Conservation (phyloP, 257 asterid species). For the Rhazya stricta region DNA sequence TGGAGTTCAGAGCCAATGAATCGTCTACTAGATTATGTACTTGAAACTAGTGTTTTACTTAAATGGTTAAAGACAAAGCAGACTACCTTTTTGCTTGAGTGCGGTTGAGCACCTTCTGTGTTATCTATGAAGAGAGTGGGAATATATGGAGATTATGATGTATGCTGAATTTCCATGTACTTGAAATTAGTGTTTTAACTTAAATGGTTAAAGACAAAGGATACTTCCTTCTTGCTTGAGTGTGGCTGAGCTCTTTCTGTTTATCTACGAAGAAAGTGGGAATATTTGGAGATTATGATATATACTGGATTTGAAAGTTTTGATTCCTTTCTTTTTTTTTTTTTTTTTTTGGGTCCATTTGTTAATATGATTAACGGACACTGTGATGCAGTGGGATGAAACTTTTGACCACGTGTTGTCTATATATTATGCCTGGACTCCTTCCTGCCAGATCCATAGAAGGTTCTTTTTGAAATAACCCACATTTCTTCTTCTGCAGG, state of each 20-base stretch:
- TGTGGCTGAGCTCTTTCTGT: not conserved
- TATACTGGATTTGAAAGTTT: no score
- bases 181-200: not conserved
- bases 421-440: not conserved
- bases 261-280: not conserved
- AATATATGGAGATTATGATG: not conserved
- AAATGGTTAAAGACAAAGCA: not conserved
- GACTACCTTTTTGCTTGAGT: not conserved
- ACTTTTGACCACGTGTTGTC: not conserved
- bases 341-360: not conserved
- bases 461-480: conserved; percentile 5
- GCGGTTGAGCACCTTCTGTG: not conserved
- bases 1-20: not conserved
- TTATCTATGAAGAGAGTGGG: not conserved
- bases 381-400: not conserved
- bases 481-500: conserved; percentile 48
- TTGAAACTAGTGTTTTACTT: not conserved
- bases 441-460: not conserved
- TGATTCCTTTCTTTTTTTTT: no score
- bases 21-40: not conserved
- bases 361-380: not conserved
- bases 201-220: not conserved
- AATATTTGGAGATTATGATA: not conserved
- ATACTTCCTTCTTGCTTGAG: not conserved
- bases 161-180: not conserved